Evolutionary conservation across 2,329 filamentous ascomycete genomes (phyloP).

Genomic region (Arthrobotrys entomopaga): DNA sequence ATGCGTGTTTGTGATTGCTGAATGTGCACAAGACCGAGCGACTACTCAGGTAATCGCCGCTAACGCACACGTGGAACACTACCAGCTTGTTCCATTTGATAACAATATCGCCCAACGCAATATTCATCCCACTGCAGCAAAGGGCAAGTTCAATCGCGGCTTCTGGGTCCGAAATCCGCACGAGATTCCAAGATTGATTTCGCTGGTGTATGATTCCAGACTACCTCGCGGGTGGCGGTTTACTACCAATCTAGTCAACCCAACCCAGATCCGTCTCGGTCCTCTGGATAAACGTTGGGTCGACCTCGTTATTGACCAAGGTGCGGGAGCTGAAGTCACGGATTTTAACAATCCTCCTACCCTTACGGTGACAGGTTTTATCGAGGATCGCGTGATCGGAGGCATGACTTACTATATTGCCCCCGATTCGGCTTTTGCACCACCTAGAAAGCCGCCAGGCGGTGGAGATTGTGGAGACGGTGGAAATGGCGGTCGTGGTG

Average conservation of each 20-base stretch:
- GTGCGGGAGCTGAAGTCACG: constrained; percentile 9
- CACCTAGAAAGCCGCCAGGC: constrained; percentile 10
- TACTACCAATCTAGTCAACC: constrained; percentile 10
- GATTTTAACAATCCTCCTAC: constrained; percentile 5
- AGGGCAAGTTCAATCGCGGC: constrained; percentile 11
- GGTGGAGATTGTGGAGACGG: constrained; percentile 7
- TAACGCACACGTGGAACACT: constrained; percentile 15
- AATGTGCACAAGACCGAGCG: constrained; percentile 9
- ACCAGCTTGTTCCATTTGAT: constrained; percentile 11
- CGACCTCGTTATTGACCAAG: constrained; percentile 15
- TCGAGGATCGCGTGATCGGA: constrained; percentile 14
- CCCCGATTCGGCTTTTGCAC: constrained; percentile 9
- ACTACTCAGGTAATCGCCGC: constrained; percentile 13
- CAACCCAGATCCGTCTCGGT: constrained; percentile 9
- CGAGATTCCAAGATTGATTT: constrained; percentile 17
- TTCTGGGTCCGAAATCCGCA: constrained; percentile 18
- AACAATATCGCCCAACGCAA: constrained; percentile 17
- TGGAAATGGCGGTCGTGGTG: not conserved
- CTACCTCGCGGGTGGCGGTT: constrained; percentile 13
- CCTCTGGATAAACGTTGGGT: constrained; percentile 17
- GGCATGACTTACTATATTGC: constrained; percentile 17
- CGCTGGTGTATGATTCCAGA: constrained; percentile 10
- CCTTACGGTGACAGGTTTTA: constrained; percentile 5
- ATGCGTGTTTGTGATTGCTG: constrained; percentile 20
- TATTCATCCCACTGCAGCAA: constrained; percentile 9